Base-by-base conservation (phyloP, 352 stramenopile species). In the Globisporangium polare region DNA sequence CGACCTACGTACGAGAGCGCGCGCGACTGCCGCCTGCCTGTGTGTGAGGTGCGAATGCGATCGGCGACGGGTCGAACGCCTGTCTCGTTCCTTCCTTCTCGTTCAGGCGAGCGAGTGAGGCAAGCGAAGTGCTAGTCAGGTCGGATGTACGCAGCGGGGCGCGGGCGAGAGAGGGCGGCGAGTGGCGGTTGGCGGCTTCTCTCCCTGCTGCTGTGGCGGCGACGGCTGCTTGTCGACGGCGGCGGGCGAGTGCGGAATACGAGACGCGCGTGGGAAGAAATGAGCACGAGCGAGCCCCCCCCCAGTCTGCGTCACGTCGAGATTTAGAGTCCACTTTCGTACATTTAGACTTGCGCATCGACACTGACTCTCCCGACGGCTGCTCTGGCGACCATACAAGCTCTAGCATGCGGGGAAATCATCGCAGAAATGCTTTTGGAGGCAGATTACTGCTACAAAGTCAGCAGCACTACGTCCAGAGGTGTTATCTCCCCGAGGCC, bases 191-290 rank as follows among this genome's bases (percentile, higher is more conserved):
- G 26, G 17, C 9, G 45, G 45, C 10, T 24, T 54, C 49, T 54
- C 20, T 29, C 20, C n/a, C 43, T 37, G 33, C 26, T 4, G 10
- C 26, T 8, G 22, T 10, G 45, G 24, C 43, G 10, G 22, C 22
- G 17, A 22, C 22, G 1, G 46, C 46, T 52, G 26, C 31, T 37
- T 24, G 49, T 26, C 17, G 26, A 54, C 49, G 46, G 47, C 49
- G 46, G 47, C 49, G 49, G 3, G 27, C n/a, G 49, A 17, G 49
- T 55, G 50, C 50, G 29, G 50, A 55, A 55, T 55, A 55, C 27
- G 18, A 18, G 33, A 39, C 50, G 18, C 27, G 50, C 50, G 50
- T 55, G 29, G 50, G 50, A 55, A 55, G 29, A 55, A 55, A 55
- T 55, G 50, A 55, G 33, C 33, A n/a, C 26, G 8, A 27, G n/a